phyloP scores from a whole-genome alignment of 192 early-diverging fungal genomes.

The Coemansia sp. region DNA sequence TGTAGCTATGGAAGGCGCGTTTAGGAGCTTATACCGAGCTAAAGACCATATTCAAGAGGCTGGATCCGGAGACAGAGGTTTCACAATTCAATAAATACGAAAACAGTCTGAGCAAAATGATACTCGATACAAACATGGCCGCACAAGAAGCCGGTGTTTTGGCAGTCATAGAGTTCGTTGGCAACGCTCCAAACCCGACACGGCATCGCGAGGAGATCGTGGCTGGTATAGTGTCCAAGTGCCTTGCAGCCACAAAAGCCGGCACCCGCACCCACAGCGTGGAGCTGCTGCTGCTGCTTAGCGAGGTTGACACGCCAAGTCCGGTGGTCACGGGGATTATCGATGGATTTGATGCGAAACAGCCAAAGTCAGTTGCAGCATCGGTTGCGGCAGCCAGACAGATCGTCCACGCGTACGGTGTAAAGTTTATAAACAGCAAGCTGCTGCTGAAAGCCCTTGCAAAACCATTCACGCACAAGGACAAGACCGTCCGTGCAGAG shows the following conservation, averaged over 20 bases:
- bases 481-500: conserved; percentile 90
- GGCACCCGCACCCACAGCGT: conserved; percentile 75
- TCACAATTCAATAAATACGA: conserved; percentile 72
- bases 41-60: conserved; percentile 65
- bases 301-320: conserved; percentile 84
- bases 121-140: conserved; percentile 83
- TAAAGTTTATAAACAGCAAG: conserved; percentile 77
- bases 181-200: conserved; percentile 75
- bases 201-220: conserved; percentile 72
- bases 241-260: conserved; percentile 78
- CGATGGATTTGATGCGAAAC: conserved; percentile 77
- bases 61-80: conserved; percentile 61
- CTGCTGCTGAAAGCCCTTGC: conserved; percentile 82
- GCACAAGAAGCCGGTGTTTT: conserved; percentile 86
- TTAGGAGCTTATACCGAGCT: conserved; percentile 82
- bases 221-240: conserved; percentile 82
- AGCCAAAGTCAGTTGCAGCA: conserved; percentile 87
- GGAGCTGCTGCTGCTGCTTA: conserved; percentile 82
- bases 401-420: conserved; percentile 76
- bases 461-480: conserved; percentile 91
- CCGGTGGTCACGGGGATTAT: conserved; percentile 83
- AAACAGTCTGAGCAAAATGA: conserved; percentile 76
- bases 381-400: conserved; percentile 64
- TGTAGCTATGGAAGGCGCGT: conserved; percentile 92
- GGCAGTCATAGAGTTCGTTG: conserved; percentile 75